Evolutionary conservation across 768 basidiomycete species (phyloP).

Genomic region (Saitozyma sp.): DNA sequence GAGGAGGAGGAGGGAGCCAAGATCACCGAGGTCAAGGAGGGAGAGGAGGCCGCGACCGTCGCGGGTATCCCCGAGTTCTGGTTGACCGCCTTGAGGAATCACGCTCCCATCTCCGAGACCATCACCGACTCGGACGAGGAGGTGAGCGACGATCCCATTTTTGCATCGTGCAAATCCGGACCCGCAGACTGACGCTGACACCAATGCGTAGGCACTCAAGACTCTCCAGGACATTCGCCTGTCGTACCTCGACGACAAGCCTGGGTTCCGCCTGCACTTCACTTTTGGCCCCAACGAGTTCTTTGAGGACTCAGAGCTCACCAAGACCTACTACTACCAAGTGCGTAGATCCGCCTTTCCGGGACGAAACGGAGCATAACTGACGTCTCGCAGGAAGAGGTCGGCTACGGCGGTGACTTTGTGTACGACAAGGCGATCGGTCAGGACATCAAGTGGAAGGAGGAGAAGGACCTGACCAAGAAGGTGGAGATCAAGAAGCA

Average conservation of each 20-base stretch:
- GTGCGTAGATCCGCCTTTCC: slow-evolving; percentile 53
- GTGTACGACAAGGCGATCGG: slow-evolving; percentile 93
- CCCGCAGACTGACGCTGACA: neutral
- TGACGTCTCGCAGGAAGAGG: slow-evolving; percentile 60
- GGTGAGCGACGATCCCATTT: slow-evolving; percentile 29
- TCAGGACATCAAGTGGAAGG: slow-evolving; percentile 92
- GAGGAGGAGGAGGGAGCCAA: slow-evolving; percentile 60
- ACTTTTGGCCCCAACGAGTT: slow-evolving; percentile 77
- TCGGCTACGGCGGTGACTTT: slow-evolving; percentile 95
- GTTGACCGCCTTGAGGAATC: slow-evolving; percentile 93
- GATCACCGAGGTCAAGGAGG: slow-evolving; percentile 43
- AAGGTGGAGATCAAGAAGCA: slow-evolving; percentile 99
- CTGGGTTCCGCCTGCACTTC: slow-evolving; percentile 87
- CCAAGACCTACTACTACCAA: slow-evolving; percentile 89
- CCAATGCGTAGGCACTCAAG: slow-evolving; percentile 67
- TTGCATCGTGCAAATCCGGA: neutral
- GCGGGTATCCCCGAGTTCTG: slow-evolving; percentile 90
- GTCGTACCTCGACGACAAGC: slow-evolving; percentile 65
- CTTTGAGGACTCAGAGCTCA: slow-evolving; percentile 78
- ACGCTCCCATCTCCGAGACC: slow-evolving; percentile 77
- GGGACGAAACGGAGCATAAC: neutral
- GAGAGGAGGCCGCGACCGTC: slow-evolving; percentile 40
- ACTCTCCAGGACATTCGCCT: slow-evolving; percentile 75
- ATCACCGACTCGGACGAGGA: slow-evolving; percentile 88
- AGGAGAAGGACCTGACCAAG: slow-evolving; percentile 95